Conservation (phyloP, 148 eudicot genomes). For the Rhododendron williamsianum region DNA sequence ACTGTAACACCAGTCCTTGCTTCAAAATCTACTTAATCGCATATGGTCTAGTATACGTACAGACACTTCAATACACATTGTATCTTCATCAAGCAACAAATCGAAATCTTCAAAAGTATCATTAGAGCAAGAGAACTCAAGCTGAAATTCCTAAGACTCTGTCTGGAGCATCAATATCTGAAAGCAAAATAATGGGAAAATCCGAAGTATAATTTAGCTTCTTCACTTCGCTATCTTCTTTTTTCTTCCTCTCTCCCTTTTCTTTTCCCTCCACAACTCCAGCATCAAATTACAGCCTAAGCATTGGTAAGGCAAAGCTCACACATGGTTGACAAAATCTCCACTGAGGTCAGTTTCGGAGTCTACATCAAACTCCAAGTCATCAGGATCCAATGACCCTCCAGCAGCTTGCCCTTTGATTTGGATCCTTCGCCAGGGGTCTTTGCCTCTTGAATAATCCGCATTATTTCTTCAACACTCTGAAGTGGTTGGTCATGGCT, state of each 20-base stretch:
- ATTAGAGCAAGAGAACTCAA: neutral
- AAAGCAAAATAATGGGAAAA: neutral
- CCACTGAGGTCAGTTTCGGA: constrained; percentile 42
- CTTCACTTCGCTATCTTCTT: neutral
- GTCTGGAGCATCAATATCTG: neutral
- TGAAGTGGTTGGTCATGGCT: constrained; percentile 28
- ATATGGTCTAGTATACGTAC: neutral
- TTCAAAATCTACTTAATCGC: neutral
- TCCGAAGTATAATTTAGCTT: neutral
- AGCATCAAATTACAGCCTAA: neutral
- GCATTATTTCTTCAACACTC: constrained; percentile 62
- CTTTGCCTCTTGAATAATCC: constrained; percentile 58
- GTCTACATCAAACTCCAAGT: constrained; percentile 33
- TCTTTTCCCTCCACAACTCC: neutral
- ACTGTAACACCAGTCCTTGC: neutral
- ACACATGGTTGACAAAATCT: constrained; percentile 33
- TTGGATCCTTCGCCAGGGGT: constrained; percentile 42
- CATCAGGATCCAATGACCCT: constrained; percentile 36
- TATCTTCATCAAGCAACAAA: neutral
- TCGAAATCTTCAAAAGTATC: neutral
- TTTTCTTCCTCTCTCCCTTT: neutral
- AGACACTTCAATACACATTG: neutral
- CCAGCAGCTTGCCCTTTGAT: constrained; percentile 16
- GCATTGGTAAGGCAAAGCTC: constrained; percentile 9
- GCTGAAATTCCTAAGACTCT: neutral